Percentiles rank a stretch among this genome's conserved stretches.
Conservation (phyloP, 2,329 filamentous ascomycete species). For the Whalleya microplaca region DNA sequence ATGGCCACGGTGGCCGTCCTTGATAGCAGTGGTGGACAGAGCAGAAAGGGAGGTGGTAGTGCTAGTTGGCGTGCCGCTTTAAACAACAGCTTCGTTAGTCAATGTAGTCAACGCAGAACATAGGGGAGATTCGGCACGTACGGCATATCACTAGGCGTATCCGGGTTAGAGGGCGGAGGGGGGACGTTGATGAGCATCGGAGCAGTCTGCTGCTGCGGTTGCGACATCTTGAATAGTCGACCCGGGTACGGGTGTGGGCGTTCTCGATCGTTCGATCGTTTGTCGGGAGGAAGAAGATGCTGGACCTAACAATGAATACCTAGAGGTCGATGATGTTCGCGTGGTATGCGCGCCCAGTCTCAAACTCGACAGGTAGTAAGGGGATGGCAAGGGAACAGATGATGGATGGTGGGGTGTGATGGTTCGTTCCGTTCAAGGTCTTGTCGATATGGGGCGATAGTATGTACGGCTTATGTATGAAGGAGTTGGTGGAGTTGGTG, state of each 20-base stretch:
- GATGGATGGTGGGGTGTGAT: background rate
- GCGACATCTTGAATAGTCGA: constrained; percentile 33
- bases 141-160: constrained; percentile 89
- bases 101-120: constrained; percentile 12
- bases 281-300: background rate
- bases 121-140: constrained; percentile 52
- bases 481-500: no score
- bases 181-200: constrained; percentile 84
- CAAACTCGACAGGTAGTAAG: background rate
- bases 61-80: constrained; percentile 88
- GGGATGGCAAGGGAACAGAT: background rate
- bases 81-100: constrained; percentile 23
- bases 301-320: background rate
- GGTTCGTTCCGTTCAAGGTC: background rate
- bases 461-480: no score
- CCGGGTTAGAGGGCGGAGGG: constrained; percentile 78
- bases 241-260: no score
- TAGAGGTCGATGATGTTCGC: background rate
- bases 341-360: background rate
- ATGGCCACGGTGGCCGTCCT: constrained; percentile 90
- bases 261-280: background rate
- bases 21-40: constrained; percentile 92
- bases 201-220: constrained; percentile 41
- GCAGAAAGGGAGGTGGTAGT: constrained; percentile 90
- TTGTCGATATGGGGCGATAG: background rate